These are phyloP conservation scores for Candida qinlingensis DNA, from an alignment of 805 yeast genomes.

Conservation along the genomic window DNA sequence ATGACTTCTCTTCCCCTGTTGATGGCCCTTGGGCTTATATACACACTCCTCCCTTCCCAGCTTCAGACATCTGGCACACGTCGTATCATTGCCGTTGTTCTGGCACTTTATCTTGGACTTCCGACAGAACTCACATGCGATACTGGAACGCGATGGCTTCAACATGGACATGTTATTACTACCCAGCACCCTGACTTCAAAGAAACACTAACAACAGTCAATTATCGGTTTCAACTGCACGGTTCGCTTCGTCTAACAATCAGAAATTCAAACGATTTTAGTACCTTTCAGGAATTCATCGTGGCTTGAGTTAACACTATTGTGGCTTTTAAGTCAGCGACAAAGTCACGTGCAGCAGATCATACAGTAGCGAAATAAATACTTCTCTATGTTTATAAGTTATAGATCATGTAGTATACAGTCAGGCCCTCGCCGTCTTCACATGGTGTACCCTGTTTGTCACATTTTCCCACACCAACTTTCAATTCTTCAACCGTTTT, in stretches of 20 bases:
- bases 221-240: background rate
- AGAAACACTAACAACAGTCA: too few species aligned
- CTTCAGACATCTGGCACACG: constrained; percentile 9
- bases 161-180: background rate
- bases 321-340: background rate
- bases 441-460: background rate
- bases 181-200: too few species aligned
- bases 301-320: background rate
- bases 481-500: constrained; percentile 1
- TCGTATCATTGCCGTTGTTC: constrained; percentile 7
- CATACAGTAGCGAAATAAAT: too few species aligned
- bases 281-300: too few species aligned
- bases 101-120: constrained; percentile 11
- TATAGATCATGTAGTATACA: background rate
- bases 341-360: background rate
- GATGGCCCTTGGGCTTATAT: constrained; percentile 12
- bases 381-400: background rate
- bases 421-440: constrained; percentile 6
- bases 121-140: constrained; percentile 13
- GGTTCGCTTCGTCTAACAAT: background rate
- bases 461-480: constrained; percentile 6
- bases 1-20: constrained; percentile 3
- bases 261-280: too few species aligned
- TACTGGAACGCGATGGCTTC: constrained; percentile 8
- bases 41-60: constrained; percentile 9